Evolutionary conservation across 208 protist genomes (phyloP).

Genomic region (Strigomonas oncopelti): DNA sequence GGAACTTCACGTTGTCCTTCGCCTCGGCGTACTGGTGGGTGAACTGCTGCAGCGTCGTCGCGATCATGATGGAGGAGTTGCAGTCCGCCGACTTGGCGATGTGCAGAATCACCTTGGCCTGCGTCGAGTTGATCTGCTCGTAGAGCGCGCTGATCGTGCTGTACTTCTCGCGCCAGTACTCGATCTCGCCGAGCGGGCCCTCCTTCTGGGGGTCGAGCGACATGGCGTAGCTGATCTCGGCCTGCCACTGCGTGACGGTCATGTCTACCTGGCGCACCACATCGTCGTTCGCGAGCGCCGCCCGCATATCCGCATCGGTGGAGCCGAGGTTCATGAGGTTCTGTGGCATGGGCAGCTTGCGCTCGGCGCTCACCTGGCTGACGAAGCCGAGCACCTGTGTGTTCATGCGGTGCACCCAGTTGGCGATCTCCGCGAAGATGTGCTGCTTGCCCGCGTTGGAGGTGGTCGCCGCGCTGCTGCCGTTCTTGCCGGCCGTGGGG

Average conservation of each 20-base stretch:
- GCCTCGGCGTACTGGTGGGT: constrained; percentile 95
- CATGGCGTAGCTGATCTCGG: constrained; percentile 88
- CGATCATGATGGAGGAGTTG: constrained; percentile 85
- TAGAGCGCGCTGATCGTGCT: constrained; percentile 93
- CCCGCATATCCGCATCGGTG: constrained; percentile 71
- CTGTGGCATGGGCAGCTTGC: constrained; percentile 83
- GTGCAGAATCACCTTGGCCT: constrained; percentile 91
- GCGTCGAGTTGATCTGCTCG: constrained; percentile 95
- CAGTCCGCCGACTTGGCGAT: constrained; percentile 89
- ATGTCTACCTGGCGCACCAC: constrained; percentile 84
- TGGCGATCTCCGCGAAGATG: constrained; percentile 79
- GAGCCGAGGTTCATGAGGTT: constrained; percentile 70
- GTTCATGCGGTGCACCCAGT: constrained; percentile 83
- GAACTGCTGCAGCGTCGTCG: constrained; percentile 91
- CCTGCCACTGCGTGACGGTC: constrained; percentile 87
- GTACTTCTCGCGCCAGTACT: constrained; percentile 96
- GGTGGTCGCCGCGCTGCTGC: constrained; percentile 6
- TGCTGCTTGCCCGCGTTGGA: constrained; percentile 42
- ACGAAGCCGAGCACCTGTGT: constrained; percentile 86
- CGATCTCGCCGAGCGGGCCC: constrained; percentile 95
- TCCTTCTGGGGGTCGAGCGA: constrained; percentile 88
- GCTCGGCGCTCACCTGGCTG: constrained; percentile 84
- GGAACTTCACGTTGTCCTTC: constrained; percentile 99
- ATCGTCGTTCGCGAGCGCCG: constrained; percentile 80
- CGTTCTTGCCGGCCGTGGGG: constrained; percentile 8